A percentile compares a stretch with the other conserved stretches of the same genome.
phyloP scores from a whole-genome alignment of 164 flowering plant genomes.

The Pachysandra terminalis region DNA sequence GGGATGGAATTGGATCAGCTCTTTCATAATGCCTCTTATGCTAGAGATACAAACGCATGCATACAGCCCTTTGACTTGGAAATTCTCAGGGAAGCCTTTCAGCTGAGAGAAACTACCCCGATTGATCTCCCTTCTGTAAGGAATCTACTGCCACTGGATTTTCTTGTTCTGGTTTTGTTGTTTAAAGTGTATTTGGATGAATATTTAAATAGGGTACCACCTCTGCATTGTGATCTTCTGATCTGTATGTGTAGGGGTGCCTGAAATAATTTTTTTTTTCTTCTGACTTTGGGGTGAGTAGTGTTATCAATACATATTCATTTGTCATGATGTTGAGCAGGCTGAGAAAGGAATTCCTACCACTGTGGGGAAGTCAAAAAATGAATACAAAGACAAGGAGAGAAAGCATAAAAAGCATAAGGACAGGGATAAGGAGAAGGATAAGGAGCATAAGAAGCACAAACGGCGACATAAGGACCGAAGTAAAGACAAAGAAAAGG shows the following conservation, averaged over 20 bases:
- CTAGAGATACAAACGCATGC: constrained; percentile 41
- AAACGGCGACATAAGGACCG: constrained; percentile 70
- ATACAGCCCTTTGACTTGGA: constrained; percentile 78
- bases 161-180: background rate
- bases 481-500: constrained; percentile 69
- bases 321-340: constrained; percentile 26
- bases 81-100: constrained; percentile 68
- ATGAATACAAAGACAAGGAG: constrained; percentile 67
- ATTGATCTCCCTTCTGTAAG: constrained; percentile 69
- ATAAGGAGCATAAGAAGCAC: constrained; percentile 75
- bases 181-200: background rate
- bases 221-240: background rate
- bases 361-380: constrained; percentile 42
- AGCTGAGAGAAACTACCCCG: constrained; percentile 57
- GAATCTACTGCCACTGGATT: constrained; percentile 1
- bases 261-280: background rate
- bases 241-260: background rate
- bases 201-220: too few species aligned
- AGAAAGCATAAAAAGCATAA: constrained; percentile 73
- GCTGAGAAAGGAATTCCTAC: constrained; percentile 75
- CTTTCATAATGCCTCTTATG: constrained; percentile 40
- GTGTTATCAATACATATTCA: background rate
- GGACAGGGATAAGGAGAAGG: constrained; percentile 70
- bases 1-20: constrained; percentile 93
- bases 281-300: background rate